A percentile compares a stretch with the other conserved stretches of the same genome.
phyloP scores from a whole-genome alignment of 768 basidiomycete genomes.

The Hydnomerulius pinastri region DNA sequence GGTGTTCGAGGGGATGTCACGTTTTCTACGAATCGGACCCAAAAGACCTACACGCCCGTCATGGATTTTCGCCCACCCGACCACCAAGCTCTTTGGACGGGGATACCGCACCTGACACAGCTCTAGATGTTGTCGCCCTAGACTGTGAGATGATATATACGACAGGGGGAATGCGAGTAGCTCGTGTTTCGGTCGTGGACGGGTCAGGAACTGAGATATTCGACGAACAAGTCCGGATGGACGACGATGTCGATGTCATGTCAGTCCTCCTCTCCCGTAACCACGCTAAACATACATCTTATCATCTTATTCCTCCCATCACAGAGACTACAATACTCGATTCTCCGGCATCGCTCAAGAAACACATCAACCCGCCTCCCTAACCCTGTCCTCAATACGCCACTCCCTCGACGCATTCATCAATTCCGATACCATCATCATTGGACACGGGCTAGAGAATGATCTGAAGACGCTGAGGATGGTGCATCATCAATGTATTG shows the following conservation, averaged over 20 bases:
- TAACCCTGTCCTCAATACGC: constrained; percentile 68
- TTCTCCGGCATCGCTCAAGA: constrained; percentile 81
- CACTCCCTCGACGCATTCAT: constrained; percentile 70
- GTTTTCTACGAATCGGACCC: constrained; percentile 84
- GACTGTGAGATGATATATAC: constrained; percentile 99
- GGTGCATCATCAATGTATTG: constrained; percentile 81
- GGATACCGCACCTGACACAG: constrained; percentile 27
- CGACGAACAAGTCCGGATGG: constrained; percentile 82
- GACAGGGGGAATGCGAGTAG: constrained; percentile 89
- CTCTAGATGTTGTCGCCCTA: constrained; percentile 80
- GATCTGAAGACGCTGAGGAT: constrained; percentile 90
- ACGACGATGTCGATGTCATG: constrained; percentile 79
- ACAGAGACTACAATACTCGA: constrained; percentile 88
- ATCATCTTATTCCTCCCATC: constrained; percentile 4
- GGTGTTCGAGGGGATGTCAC: constrained; percentile 81
- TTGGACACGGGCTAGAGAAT: constrained; percentile 92
- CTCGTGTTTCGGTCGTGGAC: constrained; percentile 88
- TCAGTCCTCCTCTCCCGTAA: constrained; percentile 36
- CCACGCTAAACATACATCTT: too few species aligned
- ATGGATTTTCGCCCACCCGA: constrained; percentile 63
- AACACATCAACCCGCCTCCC: constrained; percentile 56
- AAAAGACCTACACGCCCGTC: constrained; percentile 68
- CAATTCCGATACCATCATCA: constrained; percentile 78
- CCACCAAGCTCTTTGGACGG: constrained; percentile 10
- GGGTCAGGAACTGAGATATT: constrained; percentile 71